These are phyloP conservation scores for Pseudogymnoascus destructans DNA, from an alignment of 2,329 filamentous ascomycete genomes.

Conservation along the genomic window DNA sequence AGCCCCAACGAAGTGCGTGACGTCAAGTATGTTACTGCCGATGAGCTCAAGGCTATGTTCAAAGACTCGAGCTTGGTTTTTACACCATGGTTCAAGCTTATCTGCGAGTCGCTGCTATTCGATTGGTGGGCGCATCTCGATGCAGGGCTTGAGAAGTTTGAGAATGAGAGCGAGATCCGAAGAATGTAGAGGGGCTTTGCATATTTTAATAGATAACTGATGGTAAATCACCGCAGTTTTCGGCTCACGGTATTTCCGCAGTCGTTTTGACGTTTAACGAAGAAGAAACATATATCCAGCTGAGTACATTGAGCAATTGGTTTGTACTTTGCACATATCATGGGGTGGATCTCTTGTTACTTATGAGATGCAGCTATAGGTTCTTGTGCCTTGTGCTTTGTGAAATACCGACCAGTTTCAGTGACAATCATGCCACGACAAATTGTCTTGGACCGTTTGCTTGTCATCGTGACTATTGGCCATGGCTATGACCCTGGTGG, in stretches of 20 bases:
- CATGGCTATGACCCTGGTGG: not conserved
- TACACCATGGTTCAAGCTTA: conserved; percentile 98
- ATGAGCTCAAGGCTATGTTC: conserved; percentile 77
- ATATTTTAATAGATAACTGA: conserved; percentile 4
- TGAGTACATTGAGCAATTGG: conserved; percentile 2
- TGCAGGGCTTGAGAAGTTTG: conserved; percentile 68
- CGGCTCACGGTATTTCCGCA: conserved; percentile 7
- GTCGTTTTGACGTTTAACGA: conserved; percentile 9
- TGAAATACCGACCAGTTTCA: not conserved
- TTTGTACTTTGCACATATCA: conserved; percentile 5
- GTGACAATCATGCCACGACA: conserved; percentile 1
- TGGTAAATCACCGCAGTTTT: not conserved
- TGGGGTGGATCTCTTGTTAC: not conserved
- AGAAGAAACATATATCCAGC: conserved; percentile 4
- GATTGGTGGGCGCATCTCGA: conserved; percentile 92
- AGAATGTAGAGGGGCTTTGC: conserved; percentile 46
- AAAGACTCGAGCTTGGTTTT: conserved; percentile 68
- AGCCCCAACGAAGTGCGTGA: conserved; percentile 86
- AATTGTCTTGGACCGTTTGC: not conserved
- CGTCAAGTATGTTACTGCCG: conserved; percentile 68
- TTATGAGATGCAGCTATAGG: not conserved
- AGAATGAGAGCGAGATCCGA: conserved; percentile 74
- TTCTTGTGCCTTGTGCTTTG: not conserved
- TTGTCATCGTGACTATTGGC: not conserved
- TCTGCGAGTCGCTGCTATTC: conserved; percentile 94